Percentiles rank a stretch among this genome's conserved stretches.
Evolutionary conservation across 495 filamentous ascomycete species (phyloP).

Genomic region (Paragyromitra xinjiangensis): DNA sequence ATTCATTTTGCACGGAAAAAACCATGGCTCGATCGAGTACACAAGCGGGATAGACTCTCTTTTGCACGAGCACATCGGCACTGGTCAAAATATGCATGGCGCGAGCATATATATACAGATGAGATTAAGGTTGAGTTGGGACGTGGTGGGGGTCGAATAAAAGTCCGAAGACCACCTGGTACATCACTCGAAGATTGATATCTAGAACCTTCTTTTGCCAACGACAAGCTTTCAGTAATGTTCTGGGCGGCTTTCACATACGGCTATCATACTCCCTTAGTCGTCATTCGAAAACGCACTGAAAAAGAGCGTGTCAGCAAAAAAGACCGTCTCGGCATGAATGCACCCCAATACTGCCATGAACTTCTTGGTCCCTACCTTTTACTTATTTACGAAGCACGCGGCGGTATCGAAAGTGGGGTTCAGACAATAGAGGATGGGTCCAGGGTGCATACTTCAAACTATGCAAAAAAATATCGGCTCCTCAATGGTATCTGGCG

Average conservation of each 20-base stretch:
- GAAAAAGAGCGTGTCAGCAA: not conserved
- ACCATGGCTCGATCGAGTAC: not conserved
- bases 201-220: not conserved
- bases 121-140: not conserved
- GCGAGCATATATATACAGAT: not conserved
- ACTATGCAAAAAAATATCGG: not conserved
- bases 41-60: not conserved
- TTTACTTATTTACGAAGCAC: too few species aligned
- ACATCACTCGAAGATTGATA: not conserved
- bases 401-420: too few species aligned
- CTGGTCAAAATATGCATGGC: not conserved
- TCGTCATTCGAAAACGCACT: not conserved
- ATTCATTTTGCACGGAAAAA: not conserved
- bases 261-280: not conserved
- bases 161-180: not conserved
- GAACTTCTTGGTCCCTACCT: too few species aligned
- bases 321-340: too few species aligned
- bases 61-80: not conserved
- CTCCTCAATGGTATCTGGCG: not conserved
- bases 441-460: not conserved
- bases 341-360: too few species aligned
- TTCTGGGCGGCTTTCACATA: not conserved
- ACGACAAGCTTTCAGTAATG: not conserved
- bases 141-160: not conserved
- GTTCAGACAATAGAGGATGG: too few species aligned